phyloP scores from a whole-genome alignment of 257 asterid species.

The Coffea eugenioides region DNA sequence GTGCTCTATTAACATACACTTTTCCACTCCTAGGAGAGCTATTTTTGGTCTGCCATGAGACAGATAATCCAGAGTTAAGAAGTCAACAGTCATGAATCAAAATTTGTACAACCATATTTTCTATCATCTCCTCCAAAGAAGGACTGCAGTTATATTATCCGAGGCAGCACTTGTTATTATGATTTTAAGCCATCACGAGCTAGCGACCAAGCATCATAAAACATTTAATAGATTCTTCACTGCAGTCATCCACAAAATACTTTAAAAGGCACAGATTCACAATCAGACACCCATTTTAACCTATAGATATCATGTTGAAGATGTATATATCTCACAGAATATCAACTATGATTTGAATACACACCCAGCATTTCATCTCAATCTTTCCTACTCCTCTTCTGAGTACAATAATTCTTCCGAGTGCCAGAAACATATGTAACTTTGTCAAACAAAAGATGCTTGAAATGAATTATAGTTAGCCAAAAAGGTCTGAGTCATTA shows the following conservation, averaged over 20 bases:
- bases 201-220: not conserved
- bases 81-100: not conserved
- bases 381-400: not conserved
- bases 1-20: slow-evolving; percentile 80
- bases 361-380: not conserved
- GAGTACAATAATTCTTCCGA: not conserved
- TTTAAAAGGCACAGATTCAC: not conserved
- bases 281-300: slow-evolving; percentile 9
- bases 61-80: slow-evolving; percentile 2
- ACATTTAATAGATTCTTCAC: not conserved
- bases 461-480: not conserved
- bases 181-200: not conserved
- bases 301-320: not conserved
- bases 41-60: slow-evolving; percentile 49
- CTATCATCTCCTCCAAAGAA: not conserved
- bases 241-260: not conserved
- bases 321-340: not conserved
- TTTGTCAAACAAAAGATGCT: slow-evolving; percentile 1
- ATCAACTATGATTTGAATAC: not conserved
- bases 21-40: slow-evolving; percentile 46
- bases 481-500: not conserved
- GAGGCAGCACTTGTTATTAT: not conserved
- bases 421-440: not conserved
- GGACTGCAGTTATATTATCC: not conserved
- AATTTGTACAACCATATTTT: not conserved